phyloP scores from a whole-genome alignment of 352 stramenopile species.

The Phytophthora lateralis region DNA sequence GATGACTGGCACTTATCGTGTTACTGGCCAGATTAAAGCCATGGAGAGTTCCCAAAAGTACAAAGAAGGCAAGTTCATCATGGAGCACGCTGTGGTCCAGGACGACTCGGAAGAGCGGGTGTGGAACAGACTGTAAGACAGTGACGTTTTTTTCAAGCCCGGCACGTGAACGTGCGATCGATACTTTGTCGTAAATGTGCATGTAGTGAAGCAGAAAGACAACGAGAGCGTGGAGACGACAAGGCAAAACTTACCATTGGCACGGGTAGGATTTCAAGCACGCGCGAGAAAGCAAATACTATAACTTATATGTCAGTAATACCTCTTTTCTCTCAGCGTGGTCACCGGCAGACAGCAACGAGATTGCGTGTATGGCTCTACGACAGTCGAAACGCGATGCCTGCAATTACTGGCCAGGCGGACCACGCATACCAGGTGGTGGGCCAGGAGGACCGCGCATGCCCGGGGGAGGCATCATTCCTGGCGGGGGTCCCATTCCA shows the following conservation, averaged over 20 bases:
- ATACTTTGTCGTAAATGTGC: constrained; percentile 5
- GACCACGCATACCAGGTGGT: constrained; percentile 68
- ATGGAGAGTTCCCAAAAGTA: constrained; percentile 86
- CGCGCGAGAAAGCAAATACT: constrained; percentile 39
- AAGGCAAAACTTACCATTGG: constrained; percentile 37
- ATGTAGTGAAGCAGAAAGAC: constrained; percentile 17
- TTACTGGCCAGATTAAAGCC: constrained; percentile 61
- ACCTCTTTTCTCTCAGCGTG: constrained; percentile 36
- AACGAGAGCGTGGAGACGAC: constrained; percentile 7
- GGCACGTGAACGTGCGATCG: not conserved
- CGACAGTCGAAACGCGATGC: constrained; percentile 8
- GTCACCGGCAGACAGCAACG: constrained; percentile 1
- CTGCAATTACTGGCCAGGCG: constrained; percentile 72
- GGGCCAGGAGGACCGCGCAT: constrained; percentile 66
- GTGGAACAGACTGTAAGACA: constrained; percentile 42
- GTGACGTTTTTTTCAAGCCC: not conserved
- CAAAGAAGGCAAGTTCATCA: constrained; percentile 88
- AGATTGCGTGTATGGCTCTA: constrained; percentile 9
- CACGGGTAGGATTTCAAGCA: constrained; percentile 22
- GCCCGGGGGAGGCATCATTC: constrained; percentile 78
- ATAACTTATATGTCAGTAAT: constrained; percentile 50
- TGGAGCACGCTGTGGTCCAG: constrained; percentile 77
- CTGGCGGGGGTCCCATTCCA: constrained; percentile 75
- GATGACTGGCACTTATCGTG: not conserved
- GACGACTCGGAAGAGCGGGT: constrained; percentile 62